Evolutionary conservation across 768 basidiomycete genomes (phyloP).

Genomic region (Amanita rimosa): DNA sequence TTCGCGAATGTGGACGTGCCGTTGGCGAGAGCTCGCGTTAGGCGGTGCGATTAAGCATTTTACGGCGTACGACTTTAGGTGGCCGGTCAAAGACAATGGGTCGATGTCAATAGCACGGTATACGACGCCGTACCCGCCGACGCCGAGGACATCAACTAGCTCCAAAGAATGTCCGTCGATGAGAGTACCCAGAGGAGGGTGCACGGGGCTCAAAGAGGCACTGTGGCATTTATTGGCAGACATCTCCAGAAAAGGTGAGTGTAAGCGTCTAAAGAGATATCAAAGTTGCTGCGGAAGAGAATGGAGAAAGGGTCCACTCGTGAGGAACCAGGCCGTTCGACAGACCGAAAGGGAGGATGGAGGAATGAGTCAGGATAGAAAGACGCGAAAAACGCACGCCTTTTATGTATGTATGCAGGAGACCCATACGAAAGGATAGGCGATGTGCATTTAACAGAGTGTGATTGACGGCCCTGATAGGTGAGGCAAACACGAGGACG

Average conservation of each 20-base stretch:
- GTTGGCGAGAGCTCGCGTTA: conserved; percentile 43
- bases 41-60: conserved; percentile 74
- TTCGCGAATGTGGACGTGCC: conserved; percentile 84
- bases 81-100: conserved; percentile 22
- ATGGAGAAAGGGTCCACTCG: conserved; percentile 13
- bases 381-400: conserved; percentile 1
- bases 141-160: conserved; percentile 83
- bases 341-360: conserved; percentile 8
- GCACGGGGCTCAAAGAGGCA: conserved; percentile 29
- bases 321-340: conserved; percentile 4
- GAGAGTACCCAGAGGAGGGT: conserved; percentile 63
- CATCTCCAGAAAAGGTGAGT: conserved; percentile 24
- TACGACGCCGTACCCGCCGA: conserved; percentile 94
- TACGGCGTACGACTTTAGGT: conserved; percentile 69
- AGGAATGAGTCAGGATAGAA: conserved; percentile 6
- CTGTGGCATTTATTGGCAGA: conserved; percentile 23
- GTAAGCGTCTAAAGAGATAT: conserved; percentile 42
- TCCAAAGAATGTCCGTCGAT: conserved; percentile 84
- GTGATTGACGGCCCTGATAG: conserved; percentile 8
- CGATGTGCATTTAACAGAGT: not conserved
- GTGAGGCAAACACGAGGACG: conserved; percentile 8
- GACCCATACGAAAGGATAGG: not conserved
- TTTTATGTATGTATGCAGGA: conserved; percentile 3
- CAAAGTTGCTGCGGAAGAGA: conserved; percentile 30
- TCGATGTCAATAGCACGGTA: conserved; percentile 75